Base-by-base conservation (phyloP, 2,329 filamentous ascomycete genomes). In the Exophiala dermatitidis region DNA sequence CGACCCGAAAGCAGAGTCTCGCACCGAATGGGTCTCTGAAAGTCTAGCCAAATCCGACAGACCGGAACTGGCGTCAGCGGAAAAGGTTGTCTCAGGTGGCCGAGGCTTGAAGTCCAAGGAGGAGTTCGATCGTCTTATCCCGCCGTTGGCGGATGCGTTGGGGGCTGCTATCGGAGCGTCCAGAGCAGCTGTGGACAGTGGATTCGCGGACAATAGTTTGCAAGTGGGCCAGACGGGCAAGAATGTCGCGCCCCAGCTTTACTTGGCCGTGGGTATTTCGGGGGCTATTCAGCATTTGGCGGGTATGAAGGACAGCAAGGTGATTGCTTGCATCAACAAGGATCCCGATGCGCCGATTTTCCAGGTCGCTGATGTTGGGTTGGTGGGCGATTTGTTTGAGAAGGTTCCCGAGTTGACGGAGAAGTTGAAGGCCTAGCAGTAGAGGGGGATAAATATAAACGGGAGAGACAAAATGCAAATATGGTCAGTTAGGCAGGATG, bases 241-340 rank as follows among this genome's bases (percentile, higher is more conserved):
- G 81, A 95, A 97, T 58, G 91, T 98, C 50, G 93, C 93, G 44
- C 93, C 93, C 55, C 85, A 98, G 71, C 76, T 98, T 57, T 98
- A 98, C 69, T 79, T 98, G 63, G 94, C 90, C 50, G 90, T 91
- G 8, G 93, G 93, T 67, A 97, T 98, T 64, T 95, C 89, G 5
- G 93, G 93, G 50, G 93, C 93, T 26, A 98, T 98, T 64, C 93
- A 98, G 74, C 93, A 98, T 77, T 73, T 98, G 72, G 93, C 93
- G 32, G 93, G 93, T 68, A 98, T 98, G 93, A 98, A 98, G 80
- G 93, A 98, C 69, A 96, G 90, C 77, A 98, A 98, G 77, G 93
- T 98, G 54, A 98, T 98, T 74, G 93, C 91, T 26, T 89, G 89
- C 9, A 97, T 98, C 68, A 98, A 98, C 79, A 98, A 98, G 77